Percentiles rank a stretch among this genome's conserved stretches.
Evolutionary conservation across 2,329 filamentous ascomycete species (phyloP).

Genomic region (Fusarium sororula): DNA sequence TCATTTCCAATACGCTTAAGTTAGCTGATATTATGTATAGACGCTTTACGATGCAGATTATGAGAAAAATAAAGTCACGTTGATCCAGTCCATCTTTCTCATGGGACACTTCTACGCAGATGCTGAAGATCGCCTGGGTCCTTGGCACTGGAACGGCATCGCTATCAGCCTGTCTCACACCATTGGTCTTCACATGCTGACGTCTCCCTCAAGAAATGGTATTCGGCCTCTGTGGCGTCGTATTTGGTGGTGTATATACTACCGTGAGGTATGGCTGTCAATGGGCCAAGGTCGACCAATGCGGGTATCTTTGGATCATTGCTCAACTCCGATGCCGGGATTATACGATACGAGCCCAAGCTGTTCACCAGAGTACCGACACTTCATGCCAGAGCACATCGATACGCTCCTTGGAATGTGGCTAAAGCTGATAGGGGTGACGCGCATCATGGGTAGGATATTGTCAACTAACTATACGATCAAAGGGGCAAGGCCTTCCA

Average conservation of each 20-base stretch:
- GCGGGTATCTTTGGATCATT: constrained; percentile 18
- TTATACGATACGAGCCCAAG: background rate
- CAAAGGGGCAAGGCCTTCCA: background rate
- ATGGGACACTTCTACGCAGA: background rate
- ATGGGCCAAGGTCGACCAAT: constrained; percentile 24
- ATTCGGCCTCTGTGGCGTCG: constrained; percentile 9
- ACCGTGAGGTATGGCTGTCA: constrained; percentile 22
- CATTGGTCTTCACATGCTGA: background rate
- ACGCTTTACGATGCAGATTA: background rate
- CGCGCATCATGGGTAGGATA: background rate
- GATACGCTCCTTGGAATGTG: background rate
- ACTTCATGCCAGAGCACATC: background rate
- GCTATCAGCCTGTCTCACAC: background rate
- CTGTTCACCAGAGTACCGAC: background rate
- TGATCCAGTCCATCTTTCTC: background rate
- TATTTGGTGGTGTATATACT: constrained; percentile 30
- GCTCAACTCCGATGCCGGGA: background rate
- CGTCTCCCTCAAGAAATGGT: background rate
- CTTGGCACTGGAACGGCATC: background rate
- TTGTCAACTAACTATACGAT: background rate
- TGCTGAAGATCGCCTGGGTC: background rate
- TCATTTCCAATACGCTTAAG: accelerated
- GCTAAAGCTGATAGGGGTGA: background rate
- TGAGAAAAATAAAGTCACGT: background rate
- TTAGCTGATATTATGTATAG: background rate